These are phyloP conservation scores for Tricholomella constricta DNA, from an alignment of 768 basidiomycete species.

Conservation along the genomic window DNA sequence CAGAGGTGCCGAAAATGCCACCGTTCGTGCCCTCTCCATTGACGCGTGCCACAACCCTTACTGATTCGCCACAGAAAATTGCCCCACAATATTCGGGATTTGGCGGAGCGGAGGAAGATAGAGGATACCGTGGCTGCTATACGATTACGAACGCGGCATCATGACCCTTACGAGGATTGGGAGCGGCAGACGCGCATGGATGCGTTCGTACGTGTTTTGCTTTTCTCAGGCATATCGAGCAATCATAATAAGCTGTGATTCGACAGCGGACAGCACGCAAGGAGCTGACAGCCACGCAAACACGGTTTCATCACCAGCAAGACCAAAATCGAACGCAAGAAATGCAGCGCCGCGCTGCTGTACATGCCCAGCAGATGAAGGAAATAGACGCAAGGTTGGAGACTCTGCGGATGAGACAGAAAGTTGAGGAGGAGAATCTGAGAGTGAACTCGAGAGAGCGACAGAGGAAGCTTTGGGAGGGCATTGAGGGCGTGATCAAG, in stretches of 20 bases:
- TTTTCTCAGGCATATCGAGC: not conserved
- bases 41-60: not conserved
- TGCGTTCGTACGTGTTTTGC: conserved; percentile 44
- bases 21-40: conserved; percentile 29
- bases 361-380: conserved; percentile 51
- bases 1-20: conserved; percentile 34
- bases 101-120: conserved; percentile 42
- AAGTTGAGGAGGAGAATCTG: conserved; percentile 47
- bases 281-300: conserved; percentile 35
- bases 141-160: conserved; percentile 50
- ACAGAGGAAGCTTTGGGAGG: conserved; percentile 53
- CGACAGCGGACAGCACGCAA: conserved; percentile 47
- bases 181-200: conserved; percentile 52
- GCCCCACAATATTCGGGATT: conserved; percentile 29
- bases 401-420: conserved; percentile 42
- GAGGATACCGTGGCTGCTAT: conserved; percentile 56
- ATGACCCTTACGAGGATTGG: conserved; percentile 62
- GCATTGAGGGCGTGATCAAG: conserved; percentile 65
- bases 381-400: conserved; percentile 53
- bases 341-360: conserved; percentile 35
- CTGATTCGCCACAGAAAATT: conserved; percentile 21
- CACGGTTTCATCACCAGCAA: conserved; percentile 44
- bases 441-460: conserved; percentile 52
- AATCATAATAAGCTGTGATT: not conserved
- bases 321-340: conserved; percentile 40